Base-by-base conservation (phyloP, 768 basidiomycete species). In the Pholiota microspora region DNA sequence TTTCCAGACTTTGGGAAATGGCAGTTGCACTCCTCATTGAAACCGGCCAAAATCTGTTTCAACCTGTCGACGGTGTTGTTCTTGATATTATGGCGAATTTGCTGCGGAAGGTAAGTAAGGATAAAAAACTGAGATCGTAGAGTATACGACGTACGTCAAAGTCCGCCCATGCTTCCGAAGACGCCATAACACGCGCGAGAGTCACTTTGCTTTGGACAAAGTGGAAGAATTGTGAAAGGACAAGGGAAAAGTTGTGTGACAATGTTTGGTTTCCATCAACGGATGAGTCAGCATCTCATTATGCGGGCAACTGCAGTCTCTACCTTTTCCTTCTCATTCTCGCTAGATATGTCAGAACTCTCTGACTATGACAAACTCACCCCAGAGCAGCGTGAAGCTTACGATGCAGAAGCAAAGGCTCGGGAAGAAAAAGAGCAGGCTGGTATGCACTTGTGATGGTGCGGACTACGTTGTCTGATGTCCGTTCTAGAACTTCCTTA, bases 51-150 rank as follows among this genome's bases (percentile, higher is more conserved):
- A 61, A 94, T 89, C 66, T 88, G 86, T 69, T 94, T 93, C 59
- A 94, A 82, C 70, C 77, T 84, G 69, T 92, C 91, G 59, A 94
- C 92, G 6, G 90, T 94, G 71, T 92, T 88, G 67, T 77, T 77
- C 71, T 81, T 83, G 67, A 94, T 77, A 56, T 72, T 79, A 73
- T 87, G 83, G 63, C 86, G 84, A 64, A 89, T 73, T 66, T 77
- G 76, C 90, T 92, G 69, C 48, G 58, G 56, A 55, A 54, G 49
- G 60, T 38, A 24, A 51, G 49, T 53, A 57, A 56, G 29, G 47
- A 54, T 28, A 27, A 4, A 50, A n/a, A 49, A 54, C 49, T 45
- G 15, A 45, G 13, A 24, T 29, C 15, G 34, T 15, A 38, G 29
- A 35, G 31, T 27, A 49, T 51, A 42, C 35, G 16, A 67, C 81